Conservation (phyloP, 345 rosid species). For the Theobroma cacao region DNA sequence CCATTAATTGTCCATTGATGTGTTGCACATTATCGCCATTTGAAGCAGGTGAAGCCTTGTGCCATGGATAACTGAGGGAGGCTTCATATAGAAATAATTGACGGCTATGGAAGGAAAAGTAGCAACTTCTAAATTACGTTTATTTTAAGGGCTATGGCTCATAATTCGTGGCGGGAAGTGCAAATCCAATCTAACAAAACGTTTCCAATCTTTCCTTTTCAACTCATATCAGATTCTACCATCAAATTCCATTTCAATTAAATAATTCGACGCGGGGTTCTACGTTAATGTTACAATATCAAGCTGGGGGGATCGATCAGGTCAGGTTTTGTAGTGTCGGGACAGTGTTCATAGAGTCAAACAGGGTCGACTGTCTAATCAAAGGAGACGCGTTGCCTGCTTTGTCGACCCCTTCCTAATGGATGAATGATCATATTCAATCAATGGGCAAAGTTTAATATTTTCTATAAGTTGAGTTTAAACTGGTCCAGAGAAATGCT, state of each 20-base stretch:
- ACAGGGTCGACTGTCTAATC: too few relatives aligned
- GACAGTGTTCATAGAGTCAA: too few relatives aligned
- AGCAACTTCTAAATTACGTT: not conserved
- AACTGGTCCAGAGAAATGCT: too few relatives aligned
- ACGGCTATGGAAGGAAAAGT: not conserved
- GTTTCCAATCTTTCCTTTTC: too few relatives aligned
- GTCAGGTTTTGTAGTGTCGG: too few relatives aligned
- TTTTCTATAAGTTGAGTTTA: not conserved
- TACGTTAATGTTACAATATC: not conserved
- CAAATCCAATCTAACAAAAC: too few relatives aligned
- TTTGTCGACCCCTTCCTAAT: too few relatives aligned
- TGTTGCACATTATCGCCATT: not conserved
- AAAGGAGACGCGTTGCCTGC: too few relatives aligned
- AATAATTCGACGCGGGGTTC: not conserved
- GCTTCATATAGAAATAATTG: not conserved
- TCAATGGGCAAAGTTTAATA: not conserved
- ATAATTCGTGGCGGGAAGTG: too few relatives aligned
- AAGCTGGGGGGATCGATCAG: too few relatives aligned
- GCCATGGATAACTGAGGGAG: not conserved
- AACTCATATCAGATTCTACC: not conserved
- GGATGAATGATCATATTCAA: too few relatives aligned
- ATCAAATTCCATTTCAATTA: too few relatives aligned
- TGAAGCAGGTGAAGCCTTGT: constrained; percentile 6
- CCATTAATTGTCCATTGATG: not conserved
- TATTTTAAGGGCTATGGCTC: not conserved